Conservation (phyloP, 2,329 filamentous ascomycete genomes). For the Sporothrix phasma region DNA sequence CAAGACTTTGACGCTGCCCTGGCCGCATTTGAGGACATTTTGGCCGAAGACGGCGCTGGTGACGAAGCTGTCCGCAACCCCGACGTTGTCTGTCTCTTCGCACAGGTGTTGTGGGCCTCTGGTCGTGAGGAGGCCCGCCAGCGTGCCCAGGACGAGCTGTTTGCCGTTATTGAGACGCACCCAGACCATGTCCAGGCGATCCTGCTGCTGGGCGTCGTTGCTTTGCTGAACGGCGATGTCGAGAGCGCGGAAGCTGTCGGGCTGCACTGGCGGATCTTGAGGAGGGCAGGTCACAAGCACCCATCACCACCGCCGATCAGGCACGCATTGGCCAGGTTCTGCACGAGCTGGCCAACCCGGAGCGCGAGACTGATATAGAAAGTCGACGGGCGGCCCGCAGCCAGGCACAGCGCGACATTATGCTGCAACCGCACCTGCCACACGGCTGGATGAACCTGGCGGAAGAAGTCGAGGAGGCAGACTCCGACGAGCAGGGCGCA, state of each 20-base stretch:
- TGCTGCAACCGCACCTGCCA: constrained; percentile 70
- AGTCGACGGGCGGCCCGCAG: constrained; percentile 39
- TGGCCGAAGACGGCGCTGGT: constrained; percentile 68
- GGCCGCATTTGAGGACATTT: constrained; percentile 66
- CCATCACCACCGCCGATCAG: constrained; percentile 52
- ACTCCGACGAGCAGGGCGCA: constrained; percentile 32
- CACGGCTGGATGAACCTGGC: constrained; percentile 74
- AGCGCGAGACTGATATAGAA: constrained; percentile 31
- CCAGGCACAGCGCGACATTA: constrained; percentile 65
- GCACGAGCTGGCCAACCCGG: constrained; percentile 55
- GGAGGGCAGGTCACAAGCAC: constrained; percentile 32
- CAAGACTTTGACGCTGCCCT: constrained; percentile 59
- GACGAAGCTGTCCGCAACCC: constrained; percentile 68
- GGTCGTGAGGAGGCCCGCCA: constrained; percentile 64
- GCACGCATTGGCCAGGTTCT: constrained; percentile 64
- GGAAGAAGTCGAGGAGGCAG: constrained; percentile 30
- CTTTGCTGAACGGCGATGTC: constrained; percentile 66
- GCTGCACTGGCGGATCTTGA: constrained; percentile 67
- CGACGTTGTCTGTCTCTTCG: constrained; percentile 76
- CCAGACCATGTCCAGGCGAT: constrained; percentile 71
- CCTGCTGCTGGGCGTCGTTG: constrained; percentile 73
- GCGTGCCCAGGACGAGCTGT: constrained; percentile 68
- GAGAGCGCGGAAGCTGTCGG: constrained; percentile 71
- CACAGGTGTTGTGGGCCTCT: constrained; percentile 89
- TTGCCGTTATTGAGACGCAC: constrained; percentile 64